These are phyloP conservation scores for Phytophthora tentaculata DNA, from an alignment of 352 stramenopile genomes.

Conservation along the genomic window DNA sequence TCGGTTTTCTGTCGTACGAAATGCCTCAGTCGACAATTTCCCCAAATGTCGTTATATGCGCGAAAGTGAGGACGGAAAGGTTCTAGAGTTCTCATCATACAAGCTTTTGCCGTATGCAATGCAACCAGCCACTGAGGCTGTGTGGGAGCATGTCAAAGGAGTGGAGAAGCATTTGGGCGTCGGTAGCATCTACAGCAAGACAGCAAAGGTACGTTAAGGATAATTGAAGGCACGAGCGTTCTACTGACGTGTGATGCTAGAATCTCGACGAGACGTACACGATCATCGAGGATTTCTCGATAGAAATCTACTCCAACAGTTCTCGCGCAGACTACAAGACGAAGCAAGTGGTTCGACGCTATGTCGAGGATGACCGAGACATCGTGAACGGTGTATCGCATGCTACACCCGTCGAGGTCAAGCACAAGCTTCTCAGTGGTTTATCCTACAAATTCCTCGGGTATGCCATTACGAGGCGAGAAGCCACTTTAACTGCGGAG, in stretches of 20 bases:
- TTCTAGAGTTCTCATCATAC: slow-evolving; percentile 31
- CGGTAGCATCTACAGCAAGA: slow-evolving; percentile 37
- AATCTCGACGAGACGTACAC: slow-evolving; percentile 54
- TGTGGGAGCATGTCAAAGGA: slow-evolving; percentile 39
- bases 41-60: slow-evolving; percentile 31
- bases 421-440: slow-evolving; percentile 41
- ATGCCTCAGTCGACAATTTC: slow-evolving; percentile 18
- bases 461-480: slow-evolving; percentile 57
- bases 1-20: not conserved
- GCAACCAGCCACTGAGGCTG: slow-evolving; percentile 10
- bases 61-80: slow-evolving; percentile 23
- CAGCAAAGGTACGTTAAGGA: slow-evolving; percentile 23
- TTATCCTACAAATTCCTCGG: slow-evolving; percentile 58
- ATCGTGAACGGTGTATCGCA: slow-evolving; percentile 66
- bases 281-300: slow-evolving; percentile 59
- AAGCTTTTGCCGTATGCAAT: slow-evolving; percentile 32
- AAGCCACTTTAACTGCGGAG: slow-evolving; percentile 21
- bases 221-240: not conserved
- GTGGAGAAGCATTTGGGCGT: slow-evolving; percentile 38
- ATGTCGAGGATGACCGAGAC: slow-evolving; percentile 56
- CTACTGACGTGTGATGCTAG: slow-evolving; percentile 14
- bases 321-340: slow-evolving; percentile 55
- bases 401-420: slow-evolving; percentile 57
- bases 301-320: slow-evolving; percentile 60
- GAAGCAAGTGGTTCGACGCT: slow-evolving; percentile 63